Percentiles rank a stretch among this genome's conserved stretches.
These are phyloP conservation scores for Fragilaria crotonensis DNA, from an alignment of 108 stramenopile species.

Conservation along the genomic window DNA sequence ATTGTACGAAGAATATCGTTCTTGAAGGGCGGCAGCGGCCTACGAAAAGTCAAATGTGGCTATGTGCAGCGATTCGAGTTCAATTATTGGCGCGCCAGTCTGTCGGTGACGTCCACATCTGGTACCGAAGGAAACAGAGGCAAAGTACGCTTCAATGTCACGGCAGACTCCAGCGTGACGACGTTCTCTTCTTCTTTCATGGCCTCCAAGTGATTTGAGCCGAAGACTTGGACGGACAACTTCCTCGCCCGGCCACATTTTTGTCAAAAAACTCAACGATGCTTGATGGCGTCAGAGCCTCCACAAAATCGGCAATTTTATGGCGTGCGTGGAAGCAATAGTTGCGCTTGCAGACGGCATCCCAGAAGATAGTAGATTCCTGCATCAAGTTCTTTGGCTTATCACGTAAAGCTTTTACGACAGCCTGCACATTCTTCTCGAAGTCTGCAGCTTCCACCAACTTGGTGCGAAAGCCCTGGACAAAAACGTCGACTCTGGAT, in stretches of 20 bases:
- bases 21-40: too few relatives aligned
- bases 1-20: too few relatives aligned
- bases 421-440: constrained; percentile 30
- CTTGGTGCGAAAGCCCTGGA: constrained; percentile 24
- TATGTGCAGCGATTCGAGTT: too few relatives aligned
- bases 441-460: constrained; percentile 32
- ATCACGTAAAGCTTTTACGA: constrained; percentile 39
- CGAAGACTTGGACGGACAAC: constrained; percentile 41
- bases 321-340: constrained; percentile 32
- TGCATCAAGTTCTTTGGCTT: constrained; percentile 54
- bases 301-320: constrained; percentile 32
- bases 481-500: constrained; percentile 37
- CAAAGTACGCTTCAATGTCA: constrained; percentile 12
- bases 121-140: constrained; percentile 17
- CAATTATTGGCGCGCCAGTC: too few relatives aligned
- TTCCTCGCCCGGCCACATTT: constrained; percentile 26
- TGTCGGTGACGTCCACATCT: constrained; percentile 6
- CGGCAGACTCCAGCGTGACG: constrained; percentile 4
- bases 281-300: constrained; percentile 19
- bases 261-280: constrained; percentile 43
- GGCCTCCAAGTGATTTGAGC: constrained; percentile 14
- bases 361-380: constrained; percentile 40
- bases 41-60: too few relatives aligned
- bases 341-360: constrained; percentile 30
- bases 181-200: constrained; percentile 1